A percentile compares a stretch with the other conserved stretches of the same genome.
phyloP scores from a whole-genome alignment of 2,329 filamentous ascomycete species.

The Fusarium sp. region DNA sequence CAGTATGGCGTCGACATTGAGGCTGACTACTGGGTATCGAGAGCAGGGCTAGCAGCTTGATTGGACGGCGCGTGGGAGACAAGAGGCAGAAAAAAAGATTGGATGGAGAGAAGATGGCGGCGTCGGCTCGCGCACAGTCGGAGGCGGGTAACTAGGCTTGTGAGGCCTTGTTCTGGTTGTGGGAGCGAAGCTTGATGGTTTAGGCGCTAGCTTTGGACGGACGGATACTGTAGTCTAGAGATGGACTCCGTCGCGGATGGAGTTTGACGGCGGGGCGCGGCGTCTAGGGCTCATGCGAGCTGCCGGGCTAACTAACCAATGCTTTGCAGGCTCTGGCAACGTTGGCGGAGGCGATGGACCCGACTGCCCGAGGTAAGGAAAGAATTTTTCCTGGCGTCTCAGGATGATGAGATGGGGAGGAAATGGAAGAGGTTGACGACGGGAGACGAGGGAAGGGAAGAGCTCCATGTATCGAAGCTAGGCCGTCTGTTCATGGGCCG shows the following conservation, averaged over 20 bases:
- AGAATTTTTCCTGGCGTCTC: conserved; percentile 19
- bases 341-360: conserved; percentile 7
- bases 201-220: conserved; percentile 31
- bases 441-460: not conserved
- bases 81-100: conserved; percentile 12
- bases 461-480: conserved; percentile 9
- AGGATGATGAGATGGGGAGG: not conserved
- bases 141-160: conserved; percentile 33
- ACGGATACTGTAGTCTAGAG: not conserved
- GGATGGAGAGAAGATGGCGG: conserved; percentile 12
- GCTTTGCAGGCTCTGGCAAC: conserved; percentile 47
- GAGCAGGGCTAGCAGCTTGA: conserved; percentile 29
- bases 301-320: conserved; percentile 51
- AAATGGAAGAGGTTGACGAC: conserved; percentile 23
- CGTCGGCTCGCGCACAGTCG: conserved; percentile 26
- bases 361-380: conserved; percentile 5
- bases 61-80: conserved; percentile 36
- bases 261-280: conserved; percentile 35
- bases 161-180: not conserved
- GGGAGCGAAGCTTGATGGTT: conserved; percentile 28
- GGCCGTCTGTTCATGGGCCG: not conserved
- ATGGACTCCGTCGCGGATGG: conserved; percentile 23
- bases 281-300: conserved; percentile 40
- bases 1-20: conserved; percentile 66
- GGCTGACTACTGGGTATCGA: conserved; percentile 33